Evolutionary conservation across 768 basidiomycete genomes (phyloP).

Genomic region (Suillus subalutaceus): DNA sequence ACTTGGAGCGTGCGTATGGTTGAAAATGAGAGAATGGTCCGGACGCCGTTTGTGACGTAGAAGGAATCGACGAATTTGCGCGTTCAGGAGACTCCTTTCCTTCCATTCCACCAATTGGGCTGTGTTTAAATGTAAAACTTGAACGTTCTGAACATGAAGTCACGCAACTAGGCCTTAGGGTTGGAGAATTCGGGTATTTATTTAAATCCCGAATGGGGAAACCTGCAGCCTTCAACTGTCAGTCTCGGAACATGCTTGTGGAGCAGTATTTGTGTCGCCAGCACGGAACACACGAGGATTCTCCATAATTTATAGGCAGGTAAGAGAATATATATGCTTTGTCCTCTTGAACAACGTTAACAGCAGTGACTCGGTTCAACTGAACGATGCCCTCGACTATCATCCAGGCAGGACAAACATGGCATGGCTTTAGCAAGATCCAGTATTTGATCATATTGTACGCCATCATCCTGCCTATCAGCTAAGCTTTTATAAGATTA

Average conservation of each 20-base stretch:
- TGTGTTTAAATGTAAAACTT: slow-evolving; percentile 1
- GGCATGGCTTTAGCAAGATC: slow-evolving; percentile 48
- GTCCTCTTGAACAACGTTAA: neutral
- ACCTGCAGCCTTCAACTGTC: neutral
- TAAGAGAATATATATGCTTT: neutral
- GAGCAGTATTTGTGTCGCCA: neutral
- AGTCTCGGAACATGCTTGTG: slow-evolving; percentile 7
- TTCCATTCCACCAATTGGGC: slow-evolving; percentile 5
- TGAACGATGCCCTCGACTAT: slow-evolving; percentile 15
- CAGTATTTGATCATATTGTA: slow-evolving; percentile 57
- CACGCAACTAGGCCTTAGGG: neutral
- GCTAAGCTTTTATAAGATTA: neutral
- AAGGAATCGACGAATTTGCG: neutral
- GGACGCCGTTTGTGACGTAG: slow-evolving; percentile 20
- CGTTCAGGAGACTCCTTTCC: neutral
- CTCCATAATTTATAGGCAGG: neutral
- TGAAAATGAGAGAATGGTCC: slow-evolving; percentile 29
- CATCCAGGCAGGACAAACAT: slow-evolving; percentile 27
- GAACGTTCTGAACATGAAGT: neutral
- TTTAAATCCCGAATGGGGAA: slow-evolving; percentile 1
- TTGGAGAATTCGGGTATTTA: neutral
- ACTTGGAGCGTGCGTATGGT: slow-evolving; percentile 35
- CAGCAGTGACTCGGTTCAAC: neutral
- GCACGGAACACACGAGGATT: slow-evolving; percentile 3
- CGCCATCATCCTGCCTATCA: slow-evolving; percentile 20